Evolutionary conservation across 148 eudicot species (phyloP).

Genomic region (Oxyria digyna): DNA sequence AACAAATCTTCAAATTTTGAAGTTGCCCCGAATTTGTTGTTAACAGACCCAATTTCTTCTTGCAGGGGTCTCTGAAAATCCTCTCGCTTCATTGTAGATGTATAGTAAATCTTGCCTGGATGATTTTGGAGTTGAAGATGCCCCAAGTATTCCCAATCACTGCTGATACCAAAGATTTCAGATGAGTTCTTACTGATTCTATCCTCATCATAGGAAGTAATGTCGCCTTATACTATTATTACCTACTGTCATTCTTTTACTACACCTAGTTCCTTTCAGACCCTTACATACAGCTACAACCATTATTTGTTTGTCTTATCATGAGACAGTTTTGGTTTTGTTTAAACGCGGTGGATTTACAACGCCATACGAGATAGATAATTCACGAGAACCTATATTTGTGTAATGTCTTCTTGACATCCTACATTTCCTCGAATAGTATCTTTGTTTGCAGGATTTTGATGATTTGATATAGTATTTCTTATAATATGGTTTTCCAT

Average conservation of each 20-base stretch:
- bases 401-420: conserved; percentile 3
- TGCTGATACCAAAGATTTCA: conserved; percentile 8
- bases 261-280: not conserved
- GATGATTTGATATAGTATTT: not conserved
- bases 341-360: not conserved
- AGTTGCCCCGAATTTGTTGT: not conserved
- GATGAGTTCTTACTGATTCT: conserved; percentile 1
- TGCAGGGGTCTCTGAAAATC: not conserved
- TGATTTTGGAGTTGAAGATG: conserved; percentile 4
- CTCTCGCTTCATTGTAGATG: not conserved
- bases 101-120: conserved; percentile 4
- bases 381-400: not conserved
- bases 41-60: not conserved
- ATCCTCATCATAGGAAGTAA: not conserved
- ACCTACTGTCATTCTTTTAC: conserved; percentile 6
- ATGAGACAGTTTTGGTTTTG: not conserved
- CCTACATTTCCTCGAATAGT: not conserved
- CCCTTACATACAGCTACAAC: not conserved
- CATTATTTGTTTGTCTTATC: not conserved
- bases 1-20: not conserved
- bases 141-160: not conserved
- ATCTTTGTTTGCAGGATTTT: not conserved
- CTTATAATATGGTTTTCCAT: not conserved
- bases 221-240: conserved; percentile 2
- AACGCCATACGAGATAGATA: not conserved